Conservation (phyloP, 2,329 filamentous ascomycete genomes). For the Penicillium corylophilum region DNA sequence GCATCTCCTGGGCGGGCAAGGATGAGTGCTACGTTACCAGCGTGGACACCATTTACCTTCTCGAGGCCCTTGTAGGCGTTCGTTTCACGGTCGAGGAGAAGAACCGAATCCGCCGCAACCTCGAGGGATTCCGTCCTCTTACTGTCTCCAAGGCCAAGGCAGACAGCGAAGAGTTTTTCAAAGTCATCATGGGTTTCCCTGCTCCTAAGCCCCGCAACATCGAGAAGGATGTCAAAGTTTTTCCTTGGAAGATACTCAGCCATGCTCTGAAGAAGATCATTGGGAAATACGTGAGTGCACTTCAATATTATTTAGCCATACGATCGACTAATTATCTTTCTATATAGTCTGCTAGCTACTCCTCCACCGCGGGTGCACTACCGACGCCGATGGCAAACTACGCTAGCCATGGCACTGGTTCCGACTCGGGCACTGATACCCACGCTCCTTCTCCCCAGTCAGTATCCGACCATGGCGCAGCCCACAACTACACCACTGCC, state of each 20-base stretch:
- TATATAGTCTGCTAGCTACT: conserved; percentile 64
- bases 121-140: conserved; percentile 88
- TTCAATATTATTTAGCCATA: background rate
- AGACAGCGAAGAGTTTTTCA: conserved; percentile 97
- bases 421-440: conserved; percentile 50
- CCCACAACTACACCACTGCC: conserved; percentile 45
- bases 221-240: conserved; percentile 98
- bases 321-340: conserved; percentile 17
- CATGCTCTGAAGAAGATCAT: conserved; percentile 96
- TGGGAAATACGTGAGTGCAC: conserved; percentile 76
- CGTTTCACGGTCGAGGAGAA: conserved; percentile 97
- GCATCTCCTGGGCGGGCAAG: conserved; percentile 95
- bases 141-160: conserved; percentile 91
- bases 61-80: conserved; percentile 83
- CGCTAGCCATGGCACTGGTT: conserved; percentile 42
- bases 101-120: conserved; percentile 92
- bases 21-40: conserved; percentile 90
- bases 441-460: conserved; percentile 52
- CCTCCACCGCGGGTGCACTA: conserved; percentile 58
- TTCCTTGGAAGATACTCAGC: conserved; percentile 88
- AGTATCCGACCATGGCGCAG: conserved; percentile 45
- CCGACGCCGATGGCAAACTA: conserved; percentile 41
- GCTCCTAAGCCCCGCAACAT: conserved; percentile 95
- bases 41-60: conserved; percentile 92
- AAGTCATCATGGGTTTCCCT: conserved; percentile 96